Percentiles rank a stretch among this genome's conserved stretches.
phyloP scores from a whole-genome alignment of 768 basidiomycete species.

The Tylopilus balloui region DNA sequence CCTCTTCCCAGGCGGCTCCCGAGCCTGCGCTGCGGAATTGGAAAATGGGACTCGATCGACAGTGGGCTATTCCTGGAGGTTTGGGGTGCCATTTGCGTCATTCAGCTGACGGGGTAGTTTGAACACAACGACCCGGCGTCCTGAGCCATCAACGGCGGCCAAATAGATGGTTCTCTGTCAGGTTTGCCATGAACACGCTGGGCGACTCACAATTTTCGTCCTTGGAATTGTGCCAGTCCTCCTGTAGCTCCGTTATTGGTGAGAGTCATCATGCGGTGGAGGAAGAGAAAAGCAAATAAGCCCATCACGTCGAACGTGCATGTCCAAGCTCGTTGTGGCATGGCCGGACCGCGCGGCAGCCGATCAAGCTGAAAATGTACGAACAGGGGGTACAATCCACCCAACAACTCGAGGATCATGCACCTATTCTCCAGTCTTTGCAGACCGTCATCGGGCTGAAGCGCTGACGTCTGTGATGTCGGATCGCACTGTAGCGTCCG shows the following conservation, averaged over 20 bases:
- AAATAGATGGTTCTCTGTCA: neutral
- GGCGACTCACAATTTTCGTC: conserved; percentile 9
- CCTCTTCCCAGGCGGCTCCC: neutral
- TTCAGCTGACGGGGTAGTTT: neutral
- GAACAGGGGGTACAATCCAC: conserved; percentile 1
- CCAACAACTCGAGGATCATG: conserved; percentile 15
- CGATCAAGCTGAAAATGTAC: conserved; percentile 12
- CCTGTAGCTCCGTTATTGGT: neutral
- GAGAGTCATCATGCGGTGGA: conserved; percentile 4
- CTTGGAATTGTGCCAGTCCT: neutral
- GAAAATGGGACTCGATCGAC: conserved; percentile 21
- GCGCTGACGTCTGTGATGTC: conserved; percentile 8
- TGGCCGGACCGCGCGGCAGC: conserved; percentile 10
- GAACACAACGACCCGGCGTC: conserved; percentile 6
- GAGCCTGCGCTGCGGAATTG: conserved; percentile 11
- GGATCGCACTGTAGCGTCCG: no score
- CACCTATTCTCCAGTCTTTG: neutral
- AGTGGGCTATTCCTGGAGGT: neutral
- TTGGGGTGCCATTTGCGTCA: conserved; percentile 8
- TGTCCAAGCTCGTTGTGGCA: conserved; percentile 6
- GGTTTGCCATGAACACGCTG: neutral
- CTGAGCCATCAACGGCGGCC: neutral
- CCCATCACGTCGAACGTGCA: conserved; percentile 9
- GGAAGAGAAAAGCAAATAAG: conserved; percentile 3
- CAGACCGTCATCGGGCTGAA: neutral